Evolutionary conservation across 2,329 filamentous ascomycete species (phyloP).

Genomic region (Chaetomiaceae sp.): DNA sequence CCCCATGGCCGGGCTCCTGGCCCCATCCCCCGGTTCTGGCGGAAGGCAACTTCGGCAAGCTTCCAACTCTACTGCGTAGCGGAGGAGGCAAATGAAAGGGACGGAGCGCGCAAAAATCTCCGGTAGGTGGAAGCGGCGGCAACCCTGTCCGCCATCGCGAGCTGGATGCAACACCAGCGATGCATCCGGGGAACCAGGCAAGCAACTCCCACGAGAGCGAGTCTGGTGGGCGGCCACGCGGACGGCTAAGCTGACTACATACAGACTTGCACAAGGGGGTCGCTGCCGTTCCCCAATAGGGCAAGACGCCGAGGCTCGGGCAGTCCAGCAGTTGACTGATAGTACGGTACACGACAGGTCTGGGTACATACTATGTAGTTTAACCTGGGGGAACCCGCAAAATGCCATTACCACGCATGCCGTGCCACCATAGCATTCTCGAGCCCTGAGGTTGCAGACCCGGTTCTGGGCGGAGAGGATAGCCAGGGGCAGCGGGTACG

Average conservation of each 20-base stretch:
- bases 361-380: no score
- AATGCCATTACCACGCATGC: neutral
- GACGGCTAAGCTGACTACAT: neutral
- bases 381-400: no score
- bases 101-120: constrained; percentile 14
- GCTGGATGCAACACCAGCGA: constrained; percentile 23
- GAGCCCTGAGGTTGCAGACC: neutral
- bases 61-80: constrained; percentile 8
- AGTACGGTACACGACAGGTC: no score
- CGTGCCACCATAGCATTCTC: neutral
- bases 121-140: constrained; percentile 23
- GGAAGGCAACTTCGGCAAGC: neutral
- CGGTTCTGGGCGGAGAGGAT: neutral
- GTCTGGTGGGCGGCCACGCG: constrained; percentile 9
- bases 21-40: neutral
- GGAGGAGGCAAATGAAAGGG: constrained; percentile 13
- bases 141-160: constrained; percentile 25
- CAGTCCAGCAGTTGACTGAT: neutral
- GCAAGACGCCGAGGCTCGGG: neutral
- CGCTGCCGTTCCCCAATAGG: constrained; percentile 1
- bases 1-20: neutral
- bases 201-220: constrained; percentile 7
- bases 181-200: constrained; percentile 20
- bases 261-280: neutral
- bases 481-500: neutral